A percentile compares a stretch with the other conserved stretches of the same genome.
phyloP scores from a whole-genome alignment of 2,329 filamentous ascomycete genomes.

The Sporothrix pseudoabietina region DNA sequence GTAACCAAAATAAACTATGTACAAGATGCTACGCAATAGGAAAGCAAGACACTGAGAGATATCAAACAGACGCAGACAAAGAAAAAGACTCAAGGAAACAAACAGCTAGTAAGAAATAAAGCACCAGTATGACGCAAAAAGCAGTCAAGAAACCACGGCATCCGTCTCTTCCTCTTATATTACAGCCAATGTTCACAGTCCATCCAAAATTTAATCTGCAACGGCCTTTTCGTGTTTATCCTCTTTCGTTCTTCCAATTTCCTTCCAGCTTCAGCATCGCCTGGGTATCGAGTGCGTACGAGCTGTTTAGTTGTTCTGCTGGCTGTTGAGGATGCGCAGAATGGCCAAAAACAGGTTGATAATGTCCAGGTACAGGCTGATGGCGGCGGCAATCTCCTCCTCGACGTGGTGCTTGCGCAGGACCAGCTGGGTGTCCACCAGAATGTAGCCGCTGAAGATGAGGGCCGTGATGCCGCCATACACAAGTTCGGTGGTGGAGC shows the following conservation, averaged over 20 bases:
- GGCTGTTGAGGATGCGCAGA: slow-evolving; percentile 91
- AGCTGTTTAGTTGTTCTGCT: slow-evolving; percentile 76
- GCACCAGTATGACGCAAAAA: neutral
- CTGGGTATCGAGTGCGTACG: too few species aligned
- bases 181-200: neutral
- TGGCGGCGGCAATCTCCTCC: slow-evolving; percentile 93
- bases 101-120: neutral
- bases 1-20: neutral
- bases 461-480: slow-evolving; percentile 82
- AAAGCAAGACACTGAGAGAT: neutral
- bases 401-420: slow-evolving; percentile 97
- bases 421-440: slow-evolving; percentile 94
- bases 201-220: neutral
- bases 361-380: slow-evolving; percentile 92
- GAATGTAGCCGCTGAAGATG: slow-evolving; percentile 91
- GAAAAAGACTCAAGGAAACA: neutral
- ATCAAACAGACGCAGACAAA: neutral
- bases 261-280: neutral
- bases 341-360: slow-evolving; percentile 98
- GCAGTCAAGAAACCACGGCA: neutral
- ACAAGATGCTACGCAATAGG: neutral
- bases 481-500: slow-evolving; percentile 77
- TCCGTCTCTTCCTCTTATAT: neutral
- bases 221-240: neutral
- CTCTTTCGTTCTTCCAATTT: neutral